These are phyloP conservation scores for Naganishia antarctica DNA, from an alignment of 768 basidiomycete species.

Conservation along the genomic window DNA sequence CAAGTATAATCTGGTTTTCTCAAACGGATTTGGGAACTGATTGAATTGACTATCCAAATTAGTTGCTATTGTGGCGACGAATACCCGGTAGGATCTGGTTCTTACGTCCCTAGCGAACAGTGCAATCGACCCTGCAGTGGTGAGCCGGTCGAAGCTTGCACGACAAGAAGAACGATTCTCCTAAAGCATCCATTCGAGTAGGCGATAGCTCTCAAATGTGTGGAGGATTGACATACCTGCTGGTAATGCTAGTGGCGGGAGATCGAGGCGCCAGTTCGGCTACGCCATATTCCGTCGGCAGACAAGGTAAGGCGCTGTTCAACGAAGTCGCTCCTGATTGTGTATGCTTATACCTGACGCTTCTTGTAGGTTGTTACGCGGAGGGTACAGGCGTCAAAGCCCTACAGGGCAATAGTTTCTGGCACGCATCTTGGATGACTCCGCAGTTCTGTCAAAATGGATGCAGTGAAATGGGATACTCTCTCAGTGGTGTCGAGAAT, in stretches of 20 bases:
- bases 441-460: constrained; percentile 31
- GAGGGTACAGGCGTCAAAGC: constrained; percentile 25
- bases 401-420: constrained; percentile 7
- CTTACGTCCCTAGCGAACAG: constrained; percentile 30
- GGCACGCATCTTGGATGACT: constrained; percentile 25
- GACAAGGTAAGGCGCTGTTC: constrained; percentile 34
- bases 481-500: constrained; percentile 15
- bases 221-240: constrained; percentile 29
- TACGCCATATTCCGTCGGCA: background rate
- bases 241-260: background rate
- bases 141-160: constrained; percentile 19
- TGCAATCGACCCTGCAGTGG: constrained; percentile 37
- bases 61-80: constrained; percentile 39
- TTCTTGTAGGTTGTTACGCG: constrained; percentile 34
- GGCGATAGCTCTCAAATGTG: constrained; percentile 38
- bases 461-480: constrained; percentile 32
- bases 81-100: constrained; percentile 7
- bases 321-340: background rate
- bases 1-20: constrained; percentile 27
- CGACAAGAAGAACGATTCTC: constrained; percentile 28
- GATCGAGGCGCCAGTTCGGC: background rate
- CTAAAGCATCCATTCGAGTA: constrained; percentile 30
- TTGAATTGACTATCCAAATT: constrained; percentile 19
- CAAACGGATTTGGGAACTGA: constrained; percentile 27
- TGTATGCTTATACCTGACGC: constrained; percentile 25